Percentiles rank a stretch among this genome's conserved stretches.
Evolutionary conservation across 2,329 filamentous ascomycete genomes (phyloP).

Genomic region (Colletotrichum noveboracense): DNA sequence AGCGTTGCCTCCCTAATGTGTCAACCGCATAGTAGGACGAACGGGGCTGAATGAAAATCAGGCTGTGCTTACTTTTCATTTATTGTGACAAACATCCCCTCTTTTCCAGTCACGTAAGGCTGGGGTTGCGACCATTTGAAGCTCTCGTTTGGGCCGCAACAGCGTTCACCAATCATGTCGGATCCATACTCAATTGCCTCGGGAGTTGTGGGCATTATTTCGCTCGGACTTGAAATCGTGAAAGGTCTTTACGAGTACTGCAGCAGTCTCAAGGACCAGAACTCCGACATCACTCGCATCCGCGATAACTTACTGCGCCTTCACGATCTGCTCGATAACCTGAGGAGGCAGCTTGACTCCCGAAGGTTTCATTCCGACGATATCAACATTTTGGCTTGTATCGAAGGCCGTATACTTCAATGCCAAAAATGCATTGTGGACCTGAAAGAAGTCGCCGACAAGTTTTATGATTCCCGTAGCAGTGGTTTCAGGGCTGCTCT

Average conservation of each 20-base stretch:
- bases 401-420: constrained; percentile 14
- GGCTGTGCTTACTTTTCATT: too few species aligned
- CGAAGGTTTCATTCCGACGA: constrained; percentile 29
- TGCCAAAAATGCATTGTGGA: constrained; percentile 32
- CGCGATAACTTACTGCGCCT: constrained; percentile 27
- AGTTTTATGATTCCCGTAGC: too few species aligned
- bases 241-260: constrained; percentile 38
- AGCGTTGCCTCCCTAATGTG: not conserved
- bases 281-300: constrained; percentile 29
- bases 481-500: not conserved
- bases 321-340: not conserved
- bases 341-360: not conserved
- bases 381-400: constrained; percentile 19
- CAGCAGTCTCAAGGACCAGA: constrained; percentile 28
- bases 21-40: too few species aligned
- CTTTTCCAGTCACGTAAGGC: too few species aligned
- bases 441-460: constrained; percentile 28
- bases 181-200: constrained; percentile 24
- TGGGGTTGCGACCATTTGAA: too few species aligned
- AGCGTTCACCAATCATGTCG: not conserved
- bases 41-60: too few species aligned
- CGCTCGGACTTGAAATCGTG: constrained; percentile 38
- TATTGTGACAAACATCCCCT: too few species aligned
- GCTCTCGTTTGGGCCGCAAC: not conserved
- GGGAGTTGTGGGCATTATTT: constrained; percentile 35